Conservation (phyloP, 1,139 yeast genomes). For the Pichia sp. region DNA sequence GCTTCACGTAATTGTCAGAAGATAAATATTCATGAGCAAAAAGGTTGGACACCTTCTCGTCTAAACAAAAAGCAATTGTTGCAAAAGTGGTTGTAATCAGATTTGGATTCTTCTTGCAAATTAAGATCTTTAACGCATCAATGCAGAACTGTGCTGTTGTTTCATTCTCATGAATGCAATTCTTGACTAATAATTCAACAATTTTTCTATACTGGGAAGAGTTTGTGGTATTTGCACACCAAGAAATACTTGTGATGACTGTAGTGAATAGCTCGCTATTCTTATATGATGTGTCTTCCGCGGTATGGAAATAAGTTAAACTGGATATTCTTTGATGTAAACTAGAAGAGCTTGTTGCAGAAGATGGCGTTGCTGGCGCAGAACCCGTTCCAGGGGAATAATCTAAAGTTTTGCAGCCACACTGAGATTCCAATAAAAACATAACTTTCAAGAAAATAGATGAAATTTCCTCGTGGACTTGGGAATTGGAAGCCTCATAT, state of each 20-base stretch:
- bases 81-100: slow-evolving; percentile 70
- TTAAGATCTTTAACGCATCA: slow-evolving; percentile 58
- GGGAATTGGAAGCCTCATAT: slow-evolving; percentile 42
- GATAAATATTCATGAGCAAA: slow-evolving; percentile 41
- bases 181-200: slow-evolving; percentile 71
- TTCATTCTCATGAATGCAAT: slow-evolving; percentile 63
- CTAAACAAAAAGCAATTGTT: slow-evolving; percentile 72
- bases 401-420: slow-evolving; percentile 41
- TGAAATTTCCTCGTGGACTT: slow-evolving; percentile 72
- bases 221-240: slow-evolving; percentile 26
- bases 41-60: slow-evolving; percentile 61
- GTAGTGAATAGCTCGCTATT: slow-evolving; percentile 65
- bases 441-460: slow-evolving; percentile 56
- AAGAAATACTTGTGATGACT: slow-evolving; percentile 42
- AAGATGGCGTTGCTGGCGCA: slow-evolving; percentile 22
- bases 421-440: slow-evolving; percentile 54
- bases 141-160: slow-evolving; percentile 61
- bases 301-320: slow-evolving; percentile 25
- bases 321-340: slow-evolving; percentile 25
- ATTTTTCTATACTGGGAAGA: slow-evolving; percentile 47
- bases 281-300: slow-evolving; percentile 26
- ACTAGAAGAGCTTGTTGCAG: slow-evolving; percentile 22
- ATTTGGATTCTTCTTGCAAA: slow-evolving; percentile 67
- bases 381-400: slow-evolving; percentile 13
- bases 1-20: slow-evolving; percentile 51